These are phyloP conservation scores for Microcos paniculata DNA, from an alignment of 345 rosid genomes.

Conservation along the genomic window DNA sequence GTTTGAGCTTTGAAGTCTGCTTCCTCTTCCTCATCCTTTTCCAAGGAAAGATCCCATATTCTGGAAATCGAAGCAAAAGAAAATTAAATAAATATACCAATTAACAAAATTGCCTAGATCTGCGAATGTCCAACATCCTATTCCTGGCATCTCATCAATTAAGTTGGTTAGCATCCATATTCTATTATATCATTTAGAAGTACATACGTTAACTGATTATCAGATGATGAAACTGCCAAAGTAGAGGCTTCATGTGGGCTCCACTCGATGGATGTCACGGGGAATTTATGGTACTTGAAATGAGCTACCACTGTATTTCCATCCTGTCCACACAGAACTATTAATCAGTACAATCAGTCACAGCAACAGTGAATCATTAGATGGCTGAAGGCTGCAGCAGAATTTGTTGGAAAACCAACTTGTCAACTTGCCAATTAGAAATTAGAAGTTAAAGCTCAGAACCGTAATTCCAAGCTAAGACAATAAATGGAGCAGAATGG, in stretches of 20 bases:
- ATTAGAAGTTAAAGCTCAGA: neutral
- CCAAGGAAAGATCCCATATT: slow-evolving; percentile 96
- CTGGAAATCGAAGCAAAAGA: slow-evolving; percentile 33
- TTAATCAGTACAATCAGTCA: neutral
- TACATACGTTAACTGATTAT: slow-evolving; percentile 89
- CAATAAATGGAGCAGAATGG: neutral
- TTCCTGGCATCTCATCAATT: neutral
- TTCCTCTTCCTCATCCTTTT: slow-evolving; percentile 95
- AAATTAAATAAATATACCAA: neutral
- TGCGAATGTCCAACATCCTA: neutral
- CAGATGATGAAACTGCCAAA: slow-evolving; percentile 82
- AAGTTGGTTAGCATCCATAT: neutral
- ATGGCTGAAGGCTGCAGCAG: neutral
- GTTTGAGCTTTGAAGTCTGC: slow-evolving; percentile 88
- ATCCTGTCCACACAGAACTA: slow-evolving; percentile 33
- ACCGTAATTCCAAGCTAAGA: neutral
- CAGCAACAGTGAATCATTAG: neutral
- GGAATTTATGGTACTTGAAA: slow-evolving; percentile 81
- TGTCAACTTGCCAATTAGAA: neutral
- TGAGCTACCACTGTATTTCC: slow-evolving; percentile 88
- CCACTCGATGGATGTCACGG: slow-evolving; percentile 96
- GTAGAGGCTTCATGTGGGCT: slow-evolving; percentile 86
- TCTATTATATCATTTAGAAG: neutral
- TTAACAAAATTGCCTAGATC: neutral
- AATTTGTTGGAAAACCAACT: neutral